Conservation (phyloP, 2,329 filamentous ascomycete species). For the Phaeophleospora eucalypticola region DNA sequence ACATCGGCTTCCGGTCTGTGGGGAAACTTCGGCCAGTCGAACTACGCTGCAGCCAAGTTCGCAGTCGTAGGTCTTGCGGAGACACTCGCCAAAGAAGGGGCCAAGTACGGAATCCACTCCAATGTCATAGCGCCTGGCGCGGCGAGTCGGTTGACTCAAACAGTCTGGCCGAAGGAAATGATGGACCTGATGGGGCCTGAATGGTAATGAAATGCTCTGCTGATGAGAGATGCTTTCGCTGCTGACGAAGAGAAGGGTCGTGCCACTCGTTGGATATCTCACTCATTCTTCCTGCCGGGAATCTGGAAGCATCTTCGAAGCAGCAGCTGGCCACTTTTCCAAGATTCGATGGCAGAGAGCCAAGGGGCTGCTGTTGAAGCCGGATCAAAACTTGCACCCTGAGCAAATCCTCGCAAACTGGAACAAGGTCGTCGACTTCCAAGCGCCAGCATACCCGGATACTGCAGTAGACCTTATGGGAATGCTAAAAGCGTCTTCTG, state of each 20-base stretch:
- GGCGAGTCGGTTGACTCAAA: constrained; percentile 89
- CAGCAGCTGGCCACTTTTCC: constrained; percentile 82
- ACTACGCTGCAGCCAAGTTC: constrained; percentile 94
- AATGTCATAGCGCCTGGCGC: constrained; percentile 96
- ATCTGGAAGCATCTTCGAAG: constrained; percentile 86
- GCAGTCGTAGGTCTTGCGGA: constrained; percentile 94
- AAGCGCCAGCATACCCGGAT: constrained; percentile 63
- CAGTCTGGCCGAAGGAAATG: constrained; percentile 85
- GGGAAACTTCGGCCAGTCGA: constrained; percentile 96
- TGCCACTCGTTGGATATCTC: constrained; percentile 82
- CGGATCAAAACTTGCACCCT: constrained; percentile 69
- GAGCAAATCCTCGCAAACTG: constrained; percentile 51
- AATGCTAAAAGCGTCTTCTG: constrained; percentile 81
- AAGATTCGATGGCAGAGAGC: constrained; percentile 93
- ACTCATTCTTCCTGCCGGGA: constrained; percentile 78
- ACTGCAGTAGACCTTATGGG: constrained; percentile 76
- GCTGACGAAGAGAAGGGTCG: constrained; percentile 46
- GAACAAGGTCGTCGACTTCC: constrained; percentile 79
- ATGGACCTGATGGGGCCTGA: constrained; percentile 80
- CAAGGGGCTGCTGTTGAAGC: constrained; percentile 79
- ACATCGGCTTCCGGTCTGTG: constrained; percentile 95
- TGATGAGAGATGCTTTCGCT: neutral
- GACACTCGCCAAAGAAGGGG: constrained; percentile 91
- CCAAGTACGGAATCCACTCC: constrained; percentile 91
- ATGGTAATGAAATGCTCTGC: constrained; percentile 48